Evolutionary conservation across 192 early-diverging fungal species (phyloP).

Genomic region (Backusella tuberculispora): DNA sequence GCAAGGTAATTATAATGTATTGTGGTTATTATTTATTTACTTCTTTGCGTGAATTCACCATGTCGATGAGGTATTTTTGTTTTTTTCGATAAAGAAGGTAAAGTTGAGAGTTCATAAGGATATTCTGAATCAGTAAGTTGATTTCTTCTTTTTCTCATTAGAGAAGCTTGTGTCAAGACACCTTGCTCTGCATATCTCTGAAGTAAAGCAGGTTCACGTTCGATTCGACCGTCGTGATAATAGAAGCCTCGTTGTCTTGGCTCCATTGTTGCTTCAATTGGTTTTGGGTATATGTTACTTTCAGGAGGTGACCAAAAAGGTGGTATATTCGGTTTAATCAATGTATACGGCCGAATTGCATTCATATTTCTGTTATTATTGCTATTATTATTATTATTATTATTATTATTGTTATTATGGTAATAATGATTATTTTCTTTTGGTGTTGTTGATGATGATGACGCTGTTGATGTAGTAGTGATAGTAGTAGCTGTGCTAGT

Average conservation of each 20-base stretch:
- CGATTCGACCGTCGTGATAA: conserved; percentile 38
- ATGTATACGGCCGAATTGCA: background rate
- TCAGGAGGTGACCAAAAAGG: background rate
- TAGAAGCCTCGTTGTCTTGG: conserved; percentile 41
- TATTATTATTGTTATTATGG: too few species aligned
- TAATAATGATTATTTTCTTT: background rate
- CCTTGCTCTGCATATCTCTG: conserved; percentile 41
- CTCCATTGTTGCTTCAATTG: conserved; percentile 24
- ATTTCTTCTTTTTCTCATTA: conserved; percentile 36
- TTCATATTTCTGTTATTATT: background rate
- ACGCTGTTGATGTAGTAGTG: background rate
- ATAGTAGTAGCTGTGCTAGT: background rate
- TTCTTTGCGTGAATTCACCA: conserved; percentile 44
- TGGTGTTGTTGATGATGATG: background rate
- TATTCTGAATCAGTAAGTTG: conserved; percentile 25
- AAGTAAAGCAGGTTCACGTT: conserved; percentile 32
- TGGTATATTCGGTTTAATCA: background rate
- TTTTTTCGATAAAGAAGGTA: conserved; percentile 32
- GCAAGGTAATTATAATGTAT: background rate
- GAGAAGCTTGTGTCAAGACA: conserved; percentile 35
- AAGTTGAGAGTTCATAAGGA: conserved; percentile 22
- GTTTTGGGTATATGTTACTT: background rate
- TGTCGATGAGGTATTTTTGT: conserved; percentile 47
- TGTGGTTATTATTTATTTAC: conserved; percentile 20
- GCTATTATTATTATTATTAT: background rate